Base-by-base conservation (phyloP, 1,139 yeast genomes). In the Hyphopichia burtonii region DNA sequence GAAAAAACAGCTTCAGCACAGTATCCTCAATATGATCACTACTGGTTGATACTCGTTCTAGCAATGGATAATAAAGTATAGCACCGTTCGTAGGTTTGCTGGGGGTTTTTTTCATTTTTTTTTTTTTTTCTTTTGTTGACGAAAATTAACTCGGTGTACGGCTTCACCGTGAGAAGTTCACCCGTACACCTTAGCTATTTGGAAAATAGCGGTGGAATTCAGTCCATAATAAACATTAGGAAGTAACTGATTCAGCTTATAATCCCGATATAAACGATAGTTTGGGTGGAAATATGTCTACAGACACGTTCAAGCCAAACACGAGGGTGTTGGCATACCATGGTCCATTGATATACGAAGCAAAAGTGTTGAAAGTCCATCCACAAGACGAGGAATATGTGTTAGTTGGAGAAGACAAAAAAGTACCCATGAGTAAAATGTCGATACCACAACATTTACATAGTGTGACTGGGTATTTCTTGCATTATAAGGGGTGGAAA, bases 401-500 rank as follows among this genome's bases (percentile, higher is more conserved):
- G 3, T 65, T 68, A 17, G n/a, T 18, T 17, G 27, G 27, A 8
- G 38, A 36, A 7, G 33, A 22, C 2, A 36, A 36, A 17, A n/a
- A 23, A 15, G 31, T 20, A 27, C 19, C 31, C 10, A 4, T 31
- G 11, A 9, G 9, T 16, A 12, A 20, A 17, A 12, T 6, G n/a
- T 4, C 20, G 3, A 61, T 82, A 28, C 84, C 89, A 1, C 65
- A 58, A 14, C 74, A 68, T 2, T 56, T 76, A 31, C 55, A 54
- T 30, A 61, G 59, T 23, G 54, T 65, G 41, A 60, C 68, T 43
- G 74, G 82, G 43, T 91, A 80, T 61, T 83, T 72, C 50, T 80
- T 93, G 9, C 99, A 93, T 59, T 93, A 93, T 64, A 87, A 84
- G 55, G 98, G 99, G 2, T 93, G 99, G 99, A 93, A 90, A 56